Evolutionary conservation across 805 yeast species (phyloP).

Genomic region (Gaillardinia entomophila): DNA sequence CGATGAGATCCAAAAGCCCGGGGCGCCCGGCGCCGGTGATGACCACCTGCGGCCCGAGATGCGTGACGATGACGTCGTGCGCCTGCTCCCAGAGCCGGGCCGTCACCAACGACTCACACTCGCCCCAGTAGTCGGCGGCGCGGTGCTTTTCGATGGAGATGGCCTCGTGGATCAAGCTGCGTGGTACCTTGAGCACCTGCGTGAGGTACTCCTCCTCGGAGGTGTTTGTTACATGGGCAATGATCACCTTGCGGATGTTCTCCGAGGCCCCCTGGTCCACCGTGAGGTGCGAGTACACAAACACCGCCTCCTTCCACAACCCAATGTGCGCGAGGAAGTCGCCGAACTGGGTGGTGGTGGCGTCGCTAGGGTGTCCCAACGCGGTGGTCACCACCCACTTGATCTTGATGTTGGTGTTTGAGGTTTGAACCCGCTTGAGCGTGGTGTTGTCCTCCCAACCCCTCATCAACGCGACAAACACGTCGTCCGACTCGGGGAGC

Average conservation of each 20-base stretch:
- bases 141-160: conserved; percentile 52
- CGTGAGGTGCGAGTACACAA: conserved; percentile 52
- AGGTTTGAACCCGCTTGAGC: conserved; percentile 8
- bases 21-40: conserved; percentile 37
- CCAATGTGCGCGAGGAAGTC: conserved; percentile 41
- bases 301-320: conserved; percentile 55
- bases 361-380: conserved; percentile 21
- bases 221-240: conserved; percentile 22
- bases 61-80: conserved; percentile 46
- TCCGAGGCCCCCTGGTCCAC: conserved; percentile 41
- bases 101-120: conserved; percentile 53
- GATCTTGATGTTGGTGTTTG: conserved; percentile 24
- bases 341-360: conserved; percentile 37
- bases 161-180: conserved; percentile 45
- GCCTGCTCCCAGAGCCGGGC: conserved; percentile 63
- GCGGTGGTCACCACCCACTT: conserved; percentile 51
- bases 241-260: conserved; percentile 33
- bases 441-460: too few relatives aligned
- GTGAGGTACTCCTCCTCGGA: conserved; percentile 32
- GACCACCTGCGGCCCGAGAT: conserved; percentile 71
- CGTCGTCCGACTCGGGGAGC: neutral
- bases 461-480: neutral
- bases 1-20: conserved; percentile 35
- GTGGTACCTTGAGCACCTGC: conserved; percentile 42
- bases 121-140: conserved; percentile 48